These are phyloP conservation scores for Kluyveromyces marxianus DNA, from an alignment of 1,139 yeast species.

Conservation along the genomic window DNA sequence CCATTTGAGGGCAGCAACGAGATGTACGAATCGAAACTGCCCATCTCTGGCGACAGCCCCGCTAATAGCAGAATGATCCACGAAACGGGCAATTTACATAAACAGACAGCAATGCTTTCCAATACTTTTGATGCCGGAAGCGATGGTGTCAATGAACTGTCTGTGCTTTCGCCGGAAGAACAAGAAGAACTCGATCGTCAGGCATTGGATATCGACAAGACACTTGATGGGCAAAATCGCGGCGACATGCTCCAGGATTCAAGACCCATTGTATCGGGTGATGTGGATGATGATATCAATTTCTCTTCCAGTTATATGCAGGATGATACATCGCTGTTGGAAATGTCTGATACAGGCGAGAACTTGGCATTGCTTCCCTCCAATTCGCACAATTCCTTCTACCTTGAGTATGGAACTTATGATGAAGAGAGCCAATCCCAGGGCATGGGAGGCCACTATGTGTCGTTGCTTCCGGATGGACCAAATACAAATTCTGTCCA, in stretches of 20 bases:
- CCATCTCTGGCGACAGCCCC: too few relatives aligned
- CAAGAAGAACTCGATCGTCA: not conserved
- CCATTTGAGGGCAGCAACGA: conserved; percentile 4
- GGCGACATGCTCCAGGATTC: not conserved
- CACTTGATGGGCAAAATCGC: not conserved
- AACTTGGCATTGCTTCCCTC: not conserved
- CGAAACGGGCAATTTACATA: conserved; percentile 25
- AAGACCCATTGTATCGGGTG: not conserved
- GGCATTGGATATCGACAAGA: conserved; percentile 4
- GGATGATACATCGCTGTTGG: conserved; percentile 2
- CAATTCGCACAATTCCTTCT: conserved; percentile 4
- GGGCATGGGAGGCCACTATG: conserved; percentile 9
- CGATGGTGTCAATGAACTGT: conserved; percentile 7
- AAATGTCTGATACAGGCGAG: not conserved
- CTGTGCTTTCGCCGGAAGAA: not conserved
- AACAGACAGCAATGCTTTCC: conserved; percentile 32
- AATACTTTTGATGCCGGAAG: conserved; percentile 23
- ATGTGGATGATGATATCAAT: not conserved
- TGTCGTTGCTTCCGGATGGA: conserved; percentile 2
- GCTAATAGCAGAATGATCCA: conserved; percentile 20
- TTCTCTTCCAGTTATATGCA: not conserved
- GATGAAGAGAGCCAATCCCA: conserved; percentile 6
- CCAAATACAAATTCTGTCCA: not conserved
- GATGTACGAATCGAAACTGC: too few relatives aligned
- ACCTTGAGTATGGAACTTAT: conserved; percentile 9